Percentiles rank a stretch among this genome's conserved stretches.
These are phyloP conservation scores for Asterophora parasitica DNA, from an alignment of 768 basidiomycete species.

Conservation along the genomic window DNA sequence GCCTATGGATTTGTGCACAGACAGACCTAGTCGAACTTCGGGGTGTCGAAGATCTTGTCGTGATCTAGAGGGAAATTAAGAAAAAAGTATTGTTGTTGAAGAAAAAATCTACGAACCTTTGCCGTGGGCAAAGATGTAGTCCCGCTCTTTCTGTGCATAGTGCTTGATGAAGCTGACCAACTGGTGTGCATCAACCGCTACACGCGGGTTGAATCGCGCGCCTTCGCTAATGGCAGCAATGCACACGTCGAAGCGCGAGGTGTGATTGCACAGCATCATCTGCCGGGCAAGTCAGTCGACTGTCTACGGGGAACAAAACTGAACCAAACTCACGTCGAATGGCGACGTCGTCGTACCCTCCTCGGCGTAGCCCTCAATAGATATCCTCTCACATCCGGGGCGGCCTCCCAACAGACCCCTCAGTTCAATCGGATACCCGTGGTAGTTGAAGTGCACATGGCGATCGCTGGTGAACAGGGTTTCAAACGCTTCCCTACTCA, in stretches of 20 bases:
- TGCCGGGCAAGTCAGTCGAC: constrained; percentile 17
- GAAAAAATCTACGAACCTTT: constrained; percentile 34
- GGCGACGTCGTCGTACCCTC: constrained; percentile 81
- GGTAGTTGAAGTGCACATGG: constrained; percentile 78
- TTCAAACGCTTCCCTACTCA: constrained; percentile 57
- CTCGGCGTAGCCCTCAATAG: constrained; percentile 61
- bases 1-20: background rate
- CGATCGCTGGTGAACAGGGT: constrained; percentile 68
- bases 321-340: constrained; percentile 51
- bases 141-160: constrained; percentile 52
- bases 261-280: constrained; percentile 74
- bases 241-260: constrained; percentile 65
- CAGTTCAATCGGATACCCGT: constrained; percentile 74
- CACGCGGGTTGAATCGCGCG: constrained; percentile 44
- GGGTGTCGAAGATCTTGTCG: constrained; percentile 42
- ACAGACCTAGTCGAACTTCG: constrained; percentile 32
- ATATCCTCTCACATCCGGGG: constrained; percentile 41
- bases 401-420: constrained; percentile 62
- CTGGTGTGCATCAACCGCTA: constrained; percentile 56
- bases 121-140: constrained; percentile 57
- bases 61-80: constrained; percentile 28
- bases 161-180: constrained; percentile 56
- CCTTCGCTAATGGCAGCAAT: constrained; percentile 54
- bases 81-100: too few species aligned
- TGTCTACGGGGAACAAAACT: constrained; percentile 4